Evolutionary conservation across 805 yeast species (phyloP).

Genomic region (Lachancea nothofagi): DNA sequence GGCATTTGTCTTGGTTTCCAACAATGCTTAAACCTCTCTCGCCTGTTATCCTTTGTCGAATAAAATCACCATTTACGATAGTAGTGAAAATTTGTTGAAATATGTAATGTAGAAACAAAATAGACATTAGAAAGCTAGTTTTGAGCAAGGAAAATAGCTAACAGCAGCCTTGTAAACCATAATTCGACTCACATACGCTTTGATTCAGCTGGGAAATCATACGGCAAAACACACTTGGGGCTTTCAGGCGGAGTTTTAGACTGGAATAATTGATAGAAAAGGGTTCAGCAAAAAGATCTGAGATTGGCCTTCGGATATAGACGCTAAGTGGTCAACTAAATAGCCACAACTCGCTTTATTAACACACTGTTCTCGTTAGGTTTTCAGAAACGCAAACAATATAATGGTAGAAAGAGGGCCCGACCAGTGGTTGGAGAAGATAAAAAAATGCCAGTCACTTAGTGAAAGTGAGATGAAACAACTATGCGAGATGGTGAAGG

Average conservation of each 20-base stretch:
- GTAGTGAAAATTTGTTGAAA: conserved; percentile 8
- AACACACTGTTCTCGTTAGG: too few species aligned
- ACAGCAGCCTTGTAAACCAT: background rate
- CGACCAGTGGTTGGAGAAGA: conserved; percentile 92
- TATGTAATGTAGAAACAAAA: background rate
- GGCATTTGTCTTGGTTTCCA: too few species aligned
- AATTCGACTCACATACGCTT: background rate
- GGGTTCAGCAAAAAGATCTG: too few species aligned
- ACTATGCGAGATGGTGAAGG: conserved; percentile 91
- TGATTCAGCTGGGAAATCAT: too few species aligned
- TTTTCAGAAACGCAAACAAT: too few species aligned
- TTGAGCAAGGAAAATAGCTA: background rate
- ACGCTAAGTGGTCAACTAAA: too few species aligned
- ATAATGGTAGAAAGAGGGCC: conserved; percentile 77
- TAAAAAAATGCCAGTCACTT: conserved; percentile 81
- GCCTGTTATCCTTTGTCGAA: background rate
- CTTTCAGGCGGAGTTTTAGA: background rate
- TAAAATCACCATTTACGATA: conserved; percentile 1
- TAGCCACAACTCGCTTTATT: too few species aligned
- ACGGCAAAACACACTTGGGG: background rate
- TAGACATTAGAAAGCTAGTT: background rate
- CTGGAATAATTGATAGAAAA: conserved; percentile 2
- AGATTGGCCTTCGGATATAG: too few species aligned
- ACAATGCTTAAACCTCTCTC: too few species aligned
- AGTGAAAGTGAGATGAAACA: conserved; percentile 95